Conservation (phyloP, 73 alveolate genomes). For the Paramecium caudatum region DNA sequence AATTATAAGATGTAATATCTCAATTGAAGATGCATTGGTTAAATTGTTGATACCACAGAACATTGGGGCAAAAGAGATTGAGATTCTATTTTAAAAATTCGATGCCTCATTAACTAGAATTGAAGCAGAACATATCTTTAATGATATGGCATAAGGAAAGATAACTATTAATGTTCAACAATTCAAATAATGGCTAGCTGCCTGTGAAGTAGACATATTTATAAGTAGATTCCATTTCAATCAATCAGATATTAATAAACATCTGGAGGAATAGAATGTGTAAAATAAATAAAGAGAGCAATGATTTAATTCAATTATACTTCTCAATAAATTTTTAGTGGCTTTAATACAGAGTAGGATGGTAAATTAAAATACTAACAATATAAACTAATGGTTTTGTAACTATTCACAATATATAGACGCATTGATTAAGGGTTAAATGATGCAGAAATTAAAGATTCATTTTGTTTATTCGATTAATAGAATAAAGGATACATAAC, state of each 20-base stretch:
- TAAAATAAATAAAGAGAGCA: neutral
- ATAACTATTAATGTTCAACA: neutral
- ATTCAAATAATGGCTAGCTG: neutral
- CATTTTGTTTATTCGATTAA: neutral
- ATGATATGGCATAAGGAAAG: slow-evolving; percentile 1
- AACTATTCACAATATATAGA: no score
- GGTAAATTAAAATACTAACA: slow-evolving; percentile 5
- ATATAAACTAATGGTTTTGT: neutral
- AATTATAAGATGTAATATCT: neutral
- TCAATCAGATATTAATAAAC: neutral
- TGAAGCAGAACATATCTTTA: slow-evolving; percentile 1
- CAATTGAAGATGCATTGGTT: neutral
- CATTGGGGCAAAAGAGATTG: slow-evolving; percentile 12
- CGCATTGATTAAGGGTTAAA: no score
- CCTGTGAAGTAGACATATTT: neutral
- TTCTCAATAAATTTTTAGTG: neutral
- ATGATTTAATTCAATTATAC: neutral
- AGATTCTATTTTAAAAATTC: neutral
- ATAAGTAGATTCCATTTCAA: neutral
- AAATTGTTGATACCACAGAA: no score
- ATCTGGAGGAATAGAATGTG: neutral
- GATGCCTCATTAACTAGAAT: neutral
- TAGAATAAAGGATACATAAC: neutral
- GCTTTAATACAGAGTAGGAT: neutral
- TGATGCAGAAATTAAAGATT: neutral